Evolutionary conservation across 495 filamentous ascomycete species (phyloP).

Genomic region (Aspergillus saccharolyticus): DNA sequence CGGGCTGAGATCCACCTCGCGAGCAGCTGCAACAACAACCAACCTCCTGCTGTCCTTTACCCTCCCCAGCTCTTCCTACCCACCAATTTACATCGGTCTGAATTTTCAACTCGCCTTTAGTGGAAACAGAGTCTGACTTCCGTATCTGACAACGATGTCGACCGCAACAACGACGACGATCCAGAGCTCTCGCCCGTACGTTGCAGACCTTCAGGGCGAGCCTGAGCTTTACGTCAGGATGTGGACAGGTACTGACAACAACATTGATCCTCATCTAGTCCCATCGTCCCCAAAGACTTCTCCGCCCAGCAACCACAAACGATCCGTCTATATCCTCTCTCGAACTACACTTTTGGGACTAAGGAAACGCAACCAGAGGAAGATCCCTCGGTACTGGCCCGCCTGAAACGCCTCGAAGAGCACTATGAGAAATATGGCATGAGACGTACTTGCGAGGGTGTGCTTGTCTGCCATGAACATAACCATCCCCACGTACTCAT

Average conservation of each 20-base stretch:
- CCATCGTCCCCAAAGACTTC: slow-evolving; percentile 76
- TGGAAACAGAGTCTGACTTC: too few species aligned
- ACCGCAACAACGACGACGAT: slow-evolving; percentile 64
- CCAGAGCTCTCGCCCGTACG: slow-evolving; percentile 64
- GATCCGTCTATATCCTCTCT: slow-evolving; percentile 89
- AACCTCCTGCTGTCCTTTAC: not conserved
- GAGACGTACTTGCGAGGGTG: slow-evolving; percentile 93
- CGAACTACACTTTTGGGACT: slow-evolving; percentile 97
- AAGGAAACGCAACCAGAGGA: slow-evolving; percentile 98
- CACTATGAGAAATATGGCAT: slow-evolving; percentile 91
- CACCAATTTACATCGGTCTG: not conserved
- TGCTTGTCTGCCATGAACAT: slow-evolving; percentile 96
- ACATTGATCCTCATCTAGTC: slow-evolving; percentile 37
- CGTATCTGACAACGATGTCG: slow-evolving; percentile 52
- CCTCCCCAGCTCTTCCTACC: not conserved
- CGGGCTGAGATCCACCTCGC: not conserved
- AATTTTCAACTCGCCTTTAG: too few species aligned
- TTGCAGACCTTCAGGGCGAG: slow-evolving; percentile 6
- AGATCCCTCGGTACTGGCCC: slow-evolving; percentile 89
- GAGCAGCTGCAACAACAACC: not conserved
- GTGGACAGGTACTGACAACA: not conserved
- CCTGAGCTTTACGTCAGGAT: not conserved
- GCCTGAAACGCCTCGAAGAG: slow-evolving; percentile 86
- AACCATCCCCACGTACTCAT: slow-evolving; percentile 97
- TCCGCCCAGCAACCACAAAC: slow-evolving; percentile 83